These are phyloP conservation scores for Pseudozyma sp. DNA, from an alignment of 1,284 basidiomycete genomes.

Conservation along the genomic window DNA sequence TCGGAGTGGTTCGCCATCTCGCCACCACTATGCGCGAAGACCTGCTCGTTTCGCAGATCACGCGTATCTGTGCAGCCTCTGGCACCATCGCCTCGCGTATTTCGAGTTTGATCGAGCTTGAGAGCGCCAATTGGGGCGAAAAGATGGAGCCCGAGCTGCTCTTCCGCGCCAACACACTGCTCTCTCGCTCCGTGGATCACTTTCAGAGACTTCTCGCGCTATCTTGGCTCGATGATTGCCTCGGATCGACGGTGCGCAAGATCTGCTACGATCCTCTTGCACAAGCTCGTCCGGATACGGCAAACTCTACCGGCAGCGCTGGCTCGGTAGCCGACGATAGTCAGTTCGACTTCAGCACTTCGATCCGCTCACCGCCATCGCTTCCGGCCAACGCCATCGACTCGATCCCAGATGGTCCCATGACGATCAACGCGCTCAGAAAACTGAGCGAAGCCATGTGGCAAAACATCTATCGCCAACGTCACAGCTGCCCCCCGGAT, in stretches of 20 bases:
- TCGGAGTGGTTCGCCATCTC: slow-evolving; percentile 35
- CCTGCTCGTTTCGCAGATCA: slow-evolving; percentile 47
- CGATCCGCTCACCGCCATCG: slow-evolving; percentile 28
- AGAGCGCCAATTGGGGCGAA: slow-evolving; percentile 47
- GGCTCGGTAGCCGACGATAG: slow-evolving; percentile 15
- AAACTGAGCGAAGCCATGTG: slow-evolving; percentile 52
- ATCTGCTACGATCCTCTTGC: slow-evolving; percentile 47
- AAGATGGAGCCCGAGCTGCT: slow-evolving; percentile 54
- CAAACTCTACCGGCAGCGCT: slow-evolving; percentile 8
- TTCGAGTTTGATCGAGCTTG: slow-evolving; percentile 42
- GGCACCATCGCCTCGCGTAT: slow-evolving; percentile 56
- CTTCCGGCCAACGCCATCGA: slow-evolving; percentile 27
- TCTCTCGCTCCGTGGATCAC: slow-evolving; percentile 58
- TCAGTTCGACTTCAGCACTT: slow-evolving; percentile 27
- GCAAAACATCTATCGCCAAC: slow-evolving; percentile 58
- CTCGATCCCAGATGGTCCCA: slow-evolving; percentile 35
- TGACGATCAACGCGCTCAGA: slow-evolving; percentile 35
- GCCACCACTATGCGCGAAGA: slow-evolving; percentile 52
- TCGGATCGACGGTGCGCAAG: slow-evolving; percentile 51
- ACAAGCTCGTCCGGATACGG: slow-evolving; percentile 24
- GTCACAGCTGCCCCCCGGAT: slow-evolving; percentile 58
- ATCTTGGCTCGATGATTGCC: slow-evolving; percentile 56
- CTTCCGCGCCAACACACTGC: slow-evolving; percentile 60
- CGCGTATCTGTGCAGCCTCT: slow-evolving; percentile 52
- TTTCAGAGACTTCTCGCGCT: slow-evolving; percentile 53